phyloP scores from a whole-genome alignment of 139 green algal genomes.

The Axilococcus clingmanii region DNA sequence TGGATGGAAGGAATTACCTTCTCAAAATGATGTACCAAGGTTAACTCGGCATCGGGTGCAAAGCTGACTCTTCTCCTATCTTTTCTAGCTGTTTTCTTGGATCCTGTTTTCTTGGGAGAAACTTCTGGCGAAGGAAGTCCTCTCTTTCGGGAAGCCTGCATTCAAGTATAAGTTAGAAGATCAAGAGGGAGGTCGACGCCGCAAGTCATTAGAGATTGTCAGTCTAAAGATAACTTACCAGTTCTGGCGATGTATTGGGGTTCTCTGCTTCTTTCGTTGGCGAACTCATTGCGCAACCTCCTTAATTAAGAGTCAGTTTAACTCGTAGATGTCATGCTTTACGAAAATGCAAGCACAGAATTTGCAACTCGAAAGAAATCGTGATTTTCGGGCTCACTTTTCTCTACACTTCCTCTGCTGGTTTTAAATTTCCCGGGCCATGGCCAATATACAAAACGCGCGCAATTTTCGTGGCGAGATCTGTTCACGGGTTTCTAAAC shows the following conservation, averaged over 20 bases:
- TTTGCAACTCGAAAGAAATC: no score
- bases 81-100: conserved; percentile 19
- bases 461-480: no score
- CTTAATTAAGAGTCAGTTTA: no score
- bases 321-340: no score
- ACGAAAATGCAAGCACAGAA: no score
- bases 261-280: conserved; percentile 11
- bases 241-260: conserved; percentile 3
- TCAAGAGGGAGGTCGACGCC: not conserved
- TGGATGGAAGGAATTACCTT: no score
- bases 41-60: conserved; percentile 28
- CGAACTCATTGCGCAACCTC: conserved; percentile 6
- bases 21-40: conserved; percentile 22
- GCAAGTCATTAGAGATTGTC: not conserved
- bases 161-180: not conserved
- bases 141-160: conserved; percentile 11
- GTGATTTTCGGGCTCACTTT: no score
- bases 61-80: conserved; percentile 25
- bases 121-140: not conserved
- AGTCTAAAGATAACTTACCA: conserved; percentile 6
- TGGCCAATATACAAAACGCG: no score
- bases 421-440: no score
- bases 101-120: conserved; percentile 7
- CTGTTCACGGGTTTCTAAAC: no score
- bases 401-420: no score